Conservation (phyloP, 331 rosid genomes). For the Stylosanthes scabra region DNA sequence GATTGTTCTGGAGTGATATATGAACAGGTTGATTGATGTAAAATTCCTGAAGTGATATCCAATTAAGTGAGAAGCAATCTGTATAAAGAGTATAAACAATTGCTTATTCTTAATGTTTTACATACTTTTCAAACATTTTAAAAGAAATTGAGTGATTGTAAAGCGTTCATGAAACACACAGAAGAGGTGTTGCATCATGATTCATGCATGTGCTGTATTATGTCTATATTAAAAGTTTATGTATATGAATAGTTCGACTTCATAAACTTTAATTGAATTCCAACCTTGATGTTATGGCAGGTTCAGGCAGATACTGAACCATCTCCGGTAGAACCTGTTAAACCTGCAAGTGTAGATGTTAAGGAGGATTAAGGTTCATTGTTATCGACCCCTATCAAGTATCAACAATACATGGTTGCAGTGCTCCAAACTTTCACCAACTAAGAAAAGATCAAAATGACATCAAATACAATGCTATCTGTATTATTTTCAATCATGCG, state of each 20-base stretch:
- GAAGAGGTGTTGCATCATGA: constrained; percentile 21
- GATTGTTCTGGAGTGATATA: not conserved
- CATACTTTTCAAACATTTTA: no score
- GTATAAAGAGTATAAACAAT: no score
- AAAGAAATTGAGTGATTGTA: no score
- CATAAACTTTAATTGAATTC: constrained; percentile 31
- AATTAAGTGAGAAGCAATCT: constrained; percentile 15
- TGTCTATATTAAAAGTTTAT: not conserved
- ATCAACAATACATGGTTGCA: no score
- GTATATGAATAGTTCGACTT: constrained; percentile 18
- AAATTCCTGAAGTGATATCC: constrained; percentile 18
- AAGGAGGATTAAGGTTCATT: constrained; percentile 57
- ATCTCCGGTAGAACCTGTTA: constrained; percentile 39
- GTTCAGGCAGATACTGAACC: constrained; percentile 54
- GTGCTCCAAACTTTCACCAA: no score
- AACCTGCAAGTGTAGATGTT: constrained; percentile 44
- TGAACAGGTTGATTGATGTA: constrained; percentile 12
- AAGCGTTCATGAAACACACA: no score
- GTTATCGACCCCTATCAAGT: no score
- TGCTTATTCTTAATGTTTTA: no score
- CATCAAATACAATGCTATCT: no score
- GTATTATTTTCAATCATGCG: no score
- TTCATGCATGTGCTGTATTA: not conserved
- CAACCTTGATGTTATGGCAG: constrained; percentile 47
- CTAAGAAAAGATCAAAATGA: no score